These are phyloP conservation scores for Aspergillus caelatus DNA, from an alignment of 2,329 filamentous ascomycete genomes.

Conservation along the genomic window DNA sequence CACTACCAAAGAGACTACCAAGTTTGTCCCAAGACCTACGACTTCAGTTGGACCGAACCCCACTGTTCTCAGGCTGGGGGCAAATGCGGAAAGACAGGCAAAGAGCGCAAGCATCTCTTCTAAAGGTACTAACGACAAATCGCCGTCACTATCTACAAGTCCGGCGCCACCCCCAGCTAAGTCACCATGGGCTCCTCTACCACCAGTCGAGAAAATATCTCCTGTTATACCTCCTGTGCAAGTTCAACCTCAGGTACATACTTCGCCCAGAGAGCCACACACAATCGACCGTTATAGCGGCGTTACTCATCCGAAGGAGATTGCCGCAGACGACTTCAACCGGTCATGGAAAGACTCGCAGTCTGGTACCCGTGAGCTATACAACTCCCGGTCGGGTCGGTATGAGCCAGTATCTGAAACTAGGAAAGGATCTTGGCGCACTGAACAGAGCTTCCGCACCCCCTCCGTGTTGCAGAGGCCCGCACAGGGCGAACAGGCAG, in stretches of 20 bases:
- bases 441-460: slow-evolving; percentile 69
- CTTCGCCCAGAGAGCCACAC: slow-evolving; percentile 59
- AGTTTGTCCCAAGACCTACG: slow-evolving; percentile 38
- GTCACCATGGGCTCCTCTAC: slow-evolving; percentile 87
- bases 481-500: slow-evolving; percentile 60
- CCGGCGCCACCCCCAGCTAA: slow-evolving; percentile 69
- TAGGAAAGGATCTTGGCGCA: slow-evolving; percentile 69
- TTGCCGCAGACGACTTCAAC: slow-evolving; percentile 91
- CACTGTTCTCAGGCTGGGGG: slow-evolving; percentile 52
- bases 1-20: slow-evolving; percentile 29
- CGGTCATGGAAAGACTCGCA: slow-evolving; percentile 78
- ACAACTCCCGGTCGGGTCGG: slow-evolving; percentile 91
- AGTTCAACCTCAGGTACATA: slow-evolving; percentile 50
- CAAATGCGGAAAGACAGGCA: slow-evolving; percentile 49
- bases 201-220: slow-evolving; percentile 79
- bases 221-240: slow-evolving; percentile 61
- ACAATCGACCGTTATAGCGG: slow-evolving; percentile 58
- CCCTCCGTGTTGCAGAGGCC: slow-evolving; percentile 79
- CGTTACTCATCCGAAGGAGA: slow-evolving; percentile 69
- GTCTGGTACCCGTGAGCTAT: slow-evolving; percentile 72
- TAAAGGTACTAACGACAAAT: slow-evolving; percentile 58
- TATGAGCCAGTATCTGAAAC: slow-evolving; percentile 84
- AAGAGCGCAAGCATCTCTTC: slow-evolving; percentile 47
- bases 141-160: slow-evolving; percentile 49
- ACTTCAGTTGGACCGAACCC: slow-evolving; percentile 53